phyloP scores from a whole-genome alignment of 2,329 filamentous ascomycete genomes.

The Colletotrichum brevisporum region DNA sequence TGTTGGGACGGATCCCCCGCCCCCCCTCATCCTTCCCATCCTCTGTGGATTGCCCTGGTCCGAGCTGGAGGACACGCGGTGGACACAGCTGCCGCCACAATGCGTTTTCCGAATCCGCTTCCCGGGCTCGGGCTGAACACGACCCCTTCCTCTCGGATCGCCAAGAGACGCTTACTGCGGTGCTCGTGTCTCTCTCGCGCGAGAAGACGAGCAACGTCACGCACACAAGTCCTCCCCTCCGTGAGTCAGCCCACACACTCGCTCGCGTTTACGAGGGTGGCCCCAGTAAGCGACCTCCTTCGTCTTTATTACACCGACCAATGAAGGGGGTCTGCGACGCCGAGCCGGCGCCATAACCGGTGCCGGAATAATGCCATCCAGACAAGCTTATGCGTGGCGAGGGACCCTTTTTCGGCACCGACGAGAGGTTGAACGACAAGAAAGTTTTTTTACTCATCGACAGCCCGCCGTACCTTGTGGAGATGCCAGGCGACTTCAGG shows the following conservation, averaged over 20 bases:
- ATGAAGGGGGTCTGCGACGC: too few species aligned
- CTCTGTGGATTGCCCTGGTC: neutral
- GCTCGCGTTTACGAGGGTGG: neutral
- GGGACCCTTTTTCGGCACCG: constrained; percentile 11
- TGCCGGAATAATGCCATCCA: neutral
- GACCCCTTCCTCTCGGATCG: neutral
- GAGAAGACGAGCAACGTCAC: neutral
- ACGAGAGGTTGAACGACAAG: neutral
- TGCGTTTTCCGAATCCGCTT: neutral
- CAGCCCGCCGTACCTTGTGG: constrained; percentile 2
- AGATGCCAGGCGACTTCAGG: too few species aligned
- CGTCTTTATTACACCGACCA: too few species aligned
- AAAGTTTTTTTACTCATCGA: constrained; percentile 21
- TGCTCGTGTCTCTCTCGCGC: neutral
- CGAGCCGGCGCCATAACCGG: neutral
- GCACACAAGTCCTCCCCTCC: too few species aligned
- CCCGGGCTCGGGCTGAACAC: neutral
- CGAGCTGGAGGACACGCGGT: neutral
- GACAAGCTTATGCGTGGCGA: neutral
- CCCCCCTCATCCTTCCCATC: too few species aligned
- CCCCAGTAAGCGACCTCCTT: neutral
- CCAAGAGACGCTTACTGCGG: neutral
- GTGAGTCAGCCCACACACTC: too few species aligned
- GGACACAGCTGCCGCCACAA: constrained; percentile 6
- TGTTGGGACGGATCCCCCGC: neutral